These are phyloP conservation scores for Oidiodendron maius DNA, from an alignment of 495 filamentous ascomycete species.

Conservation along the genomic window DNA sequence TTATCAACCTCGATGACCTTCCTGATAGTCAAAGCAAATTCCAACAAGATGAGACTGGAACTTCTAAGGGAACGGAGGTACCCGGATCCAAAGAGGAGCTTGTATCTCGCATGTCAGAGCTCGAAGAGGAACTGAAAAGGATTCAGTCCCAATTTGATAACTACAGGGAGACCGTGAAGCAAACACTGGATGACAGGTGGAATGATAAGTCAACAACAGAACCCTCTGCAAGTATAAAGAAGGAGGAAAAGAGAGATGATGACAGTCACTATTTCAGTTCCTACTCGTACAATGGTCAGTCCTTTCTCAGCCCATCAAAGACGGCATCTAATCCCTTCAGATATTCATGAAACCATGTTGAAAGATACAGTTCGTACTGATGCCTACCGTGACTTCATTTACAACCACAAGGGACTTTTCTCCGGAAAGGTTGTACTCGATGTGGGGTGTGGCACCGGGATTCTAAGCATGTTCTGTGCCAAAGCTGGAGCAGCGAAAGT, in stretches of 20 bases:
- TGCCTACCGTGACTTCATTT: slow-evolving; percentile 96
- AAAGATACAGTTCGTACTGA: slow-evolving; percentile 94
- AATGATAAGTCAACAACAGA: slow-evolving; percentile 32
- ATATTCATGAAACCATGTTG: slow-evolving; percentile 90
- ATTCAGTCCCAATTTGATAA: slow-evolving; percentile 62
- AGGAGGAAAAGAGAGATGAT: slow-evolving; percentile 37
- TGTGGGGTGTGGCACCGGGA: slow-evolving; percentile 91
- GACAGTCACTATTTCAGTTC: slow-evolving; percentile 75
- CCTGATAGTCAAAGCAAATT: slow-evolving; percentile 4
- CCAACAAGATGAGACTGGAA: slow-evolving; percentile 22
- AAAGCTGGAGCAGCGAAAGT: slow-evolving; percentile 91
- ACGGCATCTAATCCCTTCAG: slow-evolving; percentile 29
- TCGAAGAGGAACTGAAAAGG: slow-evolving; percentile 62
- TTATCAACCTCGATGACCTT: slow-evolving; percentile 79
- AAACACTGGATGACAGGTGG: slow-evolving; percentile 68
- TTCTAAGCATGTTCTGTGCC: slow-evolving; percentile 83
- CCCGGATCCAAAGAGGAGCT: slow-evolving; percentile 33
- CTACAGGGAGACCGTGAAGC: slow-evolving; percentile 62
- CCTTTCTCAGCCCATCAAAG: neutral
- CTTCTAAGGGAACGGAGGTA: slow-evolving; percentile 31
- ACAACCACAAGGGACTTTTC: slow-evolving; percentile 93
- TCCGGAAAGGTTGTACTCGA: slow-evolving; percentile 97
- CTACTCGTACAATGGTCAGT: slow-evolving; percentile 69
- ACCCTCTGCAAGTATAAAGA: slow-evolving; percentile 9
- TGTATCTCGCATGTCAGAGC: slow-evolving; percentile 52